A percentile compares a stretch with the other conserved stretches of the same genome.
These are phyloP conservation scores for Ustilago nuda DNA, from an alignment of 1,284 basidiomycete genomes.

Conservation along the genomic window DNA sequence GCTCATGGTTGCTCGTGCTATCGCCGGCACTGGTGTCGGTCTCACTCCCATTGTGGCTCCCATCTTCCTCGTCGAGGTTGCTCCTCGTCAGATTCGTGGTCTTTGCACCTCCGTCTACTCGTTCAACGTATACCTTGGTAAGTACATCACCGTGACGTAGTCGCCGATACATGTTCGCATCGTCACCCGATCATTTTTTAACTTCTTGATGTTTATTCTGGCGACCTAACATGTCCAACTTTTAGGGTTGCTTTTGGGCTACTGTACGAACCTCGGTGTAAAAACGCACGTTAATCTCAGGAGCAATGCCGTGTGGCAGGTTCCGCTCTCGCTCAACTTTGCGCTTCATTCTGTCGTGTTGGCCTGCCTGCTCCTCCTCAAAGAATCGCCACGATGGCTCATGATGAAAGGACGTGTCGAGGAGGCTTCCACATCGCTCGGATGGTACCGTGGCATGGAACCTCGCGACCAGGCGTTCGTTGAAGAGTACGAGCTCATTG, in stretches of 20 bases:
- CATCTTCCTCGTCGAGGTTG: constrained; percentile 46
- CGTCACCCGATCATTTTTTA: neutral
- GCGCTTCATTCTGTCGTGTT: constrained; percentile 64
- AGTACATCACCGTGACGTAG: neutral
- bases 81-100: constrained; percentile 46
- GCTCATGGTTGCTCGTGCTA: constrained; percentile 36
- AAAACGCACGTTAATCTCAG: constrained; percentile 30
- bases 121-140: constrained; percentile 38
- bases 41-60: constrained; percentile 42
- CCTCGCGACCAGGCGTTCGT: constrained; percentile 34
- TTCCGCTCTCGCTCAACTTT: constrained; percentile 44
- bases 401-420: constrained; percentile 78
- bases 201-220: neutral
- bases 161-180: neutral
- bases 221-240: neutral
- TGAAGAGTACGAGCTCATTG: constrained; percentile 47
- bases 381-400: constrained; percentile 84
- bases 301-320: constrained; percentile 35
- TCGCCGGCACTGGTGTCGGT: constrained; percentile 41
- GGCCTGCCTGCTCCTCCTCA: constrained; percentile 72
- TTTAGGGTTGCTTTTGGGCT: constrained; percentile 22
- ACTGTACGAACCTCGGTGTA: constrained; percentile 36
- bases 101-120: constrained; percentile 54
- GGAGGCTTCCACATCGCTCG: constrained; percentile 75
- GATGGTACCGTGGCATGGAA: constrained; percentile 45